phyloP scores from a whole-genome alignment of 805 yeast genomes.

The Starmerella floris region DNA sequence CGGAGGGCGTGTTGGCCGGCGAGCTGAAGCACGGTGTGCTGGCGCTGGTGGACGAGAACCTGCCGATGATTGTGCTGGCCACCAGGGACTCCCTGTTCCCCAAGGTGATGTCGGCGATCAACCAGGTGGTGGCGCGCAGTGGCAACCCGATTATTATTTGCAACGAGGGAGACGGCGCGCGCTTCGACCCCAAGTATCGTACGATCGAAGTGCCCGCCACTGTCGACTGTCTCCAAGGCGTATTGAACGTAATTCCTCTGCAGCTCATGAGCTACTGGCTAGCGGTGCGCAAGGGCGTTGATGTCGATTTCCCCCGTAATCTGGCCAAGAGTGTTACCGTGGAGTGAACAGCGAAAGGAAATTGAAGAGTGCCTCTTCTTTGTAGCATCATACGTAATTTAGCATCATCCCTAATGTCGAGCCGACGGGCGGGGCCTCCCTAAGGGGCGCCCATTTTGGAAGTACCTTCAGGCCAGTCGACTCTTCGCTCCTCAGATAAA shows the following conservation, averaged over 20 bases:
- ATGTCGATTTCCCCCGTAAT: conserved; percentile 97
- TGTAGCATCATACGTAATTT: not conserved
- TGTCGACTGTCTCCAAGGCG: conserved; percentile 95
- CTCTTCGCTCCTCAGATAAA: too few relatives aligned
- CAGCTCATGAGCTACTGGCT: conserved; percentile 95
- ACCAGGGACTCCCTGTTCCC: conserved; percentile 94
- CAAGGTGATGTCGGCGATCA: conserved; percentile 86
- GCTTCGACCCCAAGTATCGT: conserved; percentile 28
- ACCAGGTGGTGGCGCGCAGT: conserved; percentile 92
- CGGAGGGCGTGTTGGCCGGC: conserved; percentile 98
- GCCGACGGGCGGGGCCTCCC: too few relatives aligned
- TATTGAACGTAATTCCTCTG: conserved; percentile 83
- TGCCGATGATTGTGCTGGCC: conserved; percentile 92
- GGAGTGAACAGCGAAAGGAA: conserved; percentile 37
- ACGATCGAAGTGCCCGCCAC: conserved; percentile 86
- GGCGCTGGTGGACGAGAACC: conserved; percentile 84
- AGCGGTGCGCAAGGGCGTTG: conserved; percentile 87
- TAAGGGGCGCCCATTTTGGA: too few relatives aligned
- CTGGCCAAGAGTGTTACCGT: conserved; percentile 97
- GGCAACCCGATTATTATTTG: conserved; percentile 93
- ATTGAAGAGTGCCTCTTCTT: not conserved
- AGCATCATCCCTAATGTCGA: too few relatives aligned
- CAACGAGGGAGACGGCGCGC: conserved; percentile 56
- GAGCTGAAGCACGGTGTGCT: conserved; percentile 97
- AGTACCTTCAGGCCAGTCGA: too few relatives aligned